Evolutionary conservation across 305 asterid species (phyloP).

Genomic region (Lippia alba): DNA sequence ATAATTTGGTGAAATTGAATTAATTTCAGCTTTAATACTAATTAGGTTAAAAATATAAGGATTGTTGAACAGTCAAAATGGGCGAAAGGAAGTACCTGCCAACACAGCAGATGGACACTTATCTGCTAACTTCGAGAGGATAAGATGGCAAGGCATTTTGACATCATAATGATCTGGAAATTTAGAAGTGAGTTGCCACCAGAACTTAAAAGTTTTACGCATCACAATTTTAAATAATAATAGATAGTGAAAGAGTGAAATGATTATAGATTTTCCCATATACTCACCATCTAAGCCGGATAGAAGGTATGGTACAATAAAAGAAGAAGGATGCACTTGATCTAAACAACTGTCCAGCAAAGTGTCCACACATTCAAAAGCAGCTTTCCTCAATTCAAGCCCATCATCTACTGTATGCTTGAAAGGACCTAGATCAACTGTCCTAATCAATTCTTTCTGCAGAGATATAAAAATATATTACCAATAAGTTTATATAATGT

Average conservation of each 20-base stretch:
- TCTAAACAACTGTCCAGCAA: constrained; percentile 93
- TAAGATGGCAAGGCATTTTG: constrained; percentile 99
- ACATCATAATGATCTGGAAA: constrained; percentile 95
- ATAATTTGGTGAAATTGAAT: constrained; percentile 27
- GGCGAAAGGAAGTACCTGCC: constrained; percentile 66
- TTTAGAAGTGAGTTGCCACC: not conserved
- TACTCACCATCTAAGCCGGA: constrained; percentile 96
- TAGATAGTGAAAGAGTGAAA: constrained; percentile 14
- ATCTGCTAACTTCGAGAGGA: constrained; percentile 95
- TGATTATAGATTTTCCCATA: constrained; percentile 2
- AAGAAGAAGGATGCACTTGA: constrained; percentile 98
- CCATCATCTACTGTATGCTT: constrained; percentile 99
- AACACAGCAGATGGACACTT: constrained; percentile 97
- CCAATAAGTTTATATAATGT: constrained; percentile 8
- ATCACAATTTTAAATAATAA: not conserved
- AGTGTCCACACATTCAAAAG: constrained; percentile 98
- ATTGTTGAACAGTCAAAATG: constrained; percentile 22
- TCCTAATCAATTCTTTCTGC: constrained; percentile 99
- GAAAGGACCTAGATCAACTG: constrained; percentile 98
- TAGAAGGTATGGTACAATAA: constrained; percentile 89
- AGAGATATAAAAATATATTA: constrained; percentile 31
- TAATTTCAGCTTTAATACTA: constrained; percentile 12
- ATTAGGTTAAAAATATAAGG: constrained; percentile 5
- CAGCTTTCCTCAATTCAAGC: constrained; percentile 98
- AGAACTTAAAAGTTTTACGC: too few species aligned